phyloP scores from a whole-genome alignment of 805 yeast genomes.

The Candida silvatica region DNA sequence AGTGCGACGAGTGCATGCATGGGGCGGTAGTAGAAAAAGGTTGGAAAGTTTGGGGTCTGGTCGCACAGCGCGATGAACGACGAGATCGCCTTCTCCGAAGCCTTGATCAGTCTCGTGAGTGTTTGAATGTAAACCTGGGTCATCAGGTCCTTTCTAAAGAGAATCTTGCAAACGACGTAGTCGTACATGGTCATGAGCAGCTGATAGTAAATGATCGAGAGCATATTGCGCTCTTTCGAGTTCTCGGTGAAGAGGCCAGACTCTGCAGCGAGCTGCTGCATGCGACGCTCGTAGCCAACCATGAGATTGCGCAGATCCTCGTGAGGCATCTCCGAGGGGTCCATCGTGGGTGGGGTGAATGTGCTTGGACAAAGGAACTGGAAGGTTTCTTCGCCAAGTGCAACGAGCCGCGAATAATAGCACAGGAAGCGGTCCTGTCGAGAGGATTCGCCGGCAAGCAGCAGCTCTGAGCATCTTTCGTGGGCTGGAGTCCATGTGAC shows the following conservation, averaged over 20 bases:
- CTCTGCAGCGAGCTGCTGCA: constrained; percentile 31
- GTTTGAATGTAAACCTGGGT: constrained; percentile 29
- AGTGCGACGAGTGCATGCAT: constrained; percentile 42
- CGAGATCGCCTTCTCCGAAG: constrained; percentile 37
- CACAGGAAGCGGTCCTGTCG: constrained; percentile 34
- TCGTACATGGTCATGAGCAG: constrained; percentile 43
- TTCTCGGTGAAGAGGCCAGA: constrained; percentile 27
- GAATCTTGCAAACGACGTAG: constrained; percentile 35
- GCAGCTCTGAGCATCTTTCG: constrained; percentile 27
- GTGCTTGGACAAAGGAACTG: constrained; percentile 28
- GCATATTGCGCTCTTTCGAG: constrained; percentile 29
- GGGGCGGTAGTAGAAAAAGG: constrained; percentile 45
- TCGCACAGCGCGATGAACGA: constrained; percentile 34
- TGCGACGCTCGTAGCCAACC: constrained; percentile 31
- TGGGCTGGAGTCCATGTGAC: constrained; percentile 40
- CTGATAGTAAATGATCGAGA: constrained; percentile 41
- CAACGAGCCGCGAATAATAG: constrained; percentile 34
- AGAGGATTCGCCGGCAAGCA: constrained; percentile 28
- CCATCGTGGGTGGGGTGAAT: constrained; percentile 3
- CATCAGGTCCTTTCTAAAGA: constrained; percentile 21
- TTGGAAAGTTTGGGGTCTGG: constrained; percentile 34
- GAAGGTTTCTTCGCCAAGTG: constrained; percentile 41
- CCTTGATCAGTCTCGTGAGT: constrained; percentile 32
- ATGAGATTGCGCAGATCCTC: constrained; percentile 23
- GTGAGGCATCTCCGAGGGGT: constrained; percentile 8